Percentiles rank a stretch among this genome's conserved stretches.
Evolutionary conservation across 148 eudicot genomes (phyloP).

Genomic region (Arbutus unedo): DNA sequence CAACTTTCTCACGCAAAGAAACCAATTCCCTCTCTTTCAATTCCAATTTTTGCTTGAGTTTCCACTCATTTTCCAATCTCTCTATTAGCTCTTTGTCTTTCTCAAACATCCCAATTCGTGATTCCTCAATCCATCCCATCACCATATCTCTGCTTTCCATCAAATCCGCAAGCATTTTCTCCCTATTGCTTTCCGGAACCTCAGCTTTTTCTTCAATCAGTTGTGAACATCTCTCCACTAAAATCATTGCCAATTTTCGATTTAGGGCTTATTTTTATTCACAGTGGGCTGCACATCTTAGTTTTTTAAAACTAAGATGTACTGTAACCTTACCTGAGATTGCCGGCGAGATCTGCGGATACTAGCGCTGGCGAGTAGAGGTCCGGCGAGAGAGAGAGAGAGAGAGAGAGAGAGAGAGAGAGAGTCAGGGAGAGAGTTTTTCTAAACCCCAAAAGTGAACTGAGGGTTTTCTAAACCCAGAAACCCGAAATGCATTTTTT

Average conservation of each 20-base stretch:
- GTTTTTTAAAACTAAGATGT: no score
- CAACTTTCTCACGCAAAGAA: constrained; percentile 19
- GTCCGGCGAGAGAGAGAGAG: no score
- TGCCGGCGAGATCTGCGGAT: no score
- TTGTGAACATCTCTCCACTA: constrained; percentile 43
- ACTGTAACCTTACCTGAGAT: no score
- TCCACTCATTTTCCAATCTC: constrained; percentile 28
- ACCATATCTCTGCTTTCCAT: constrained; percentile 45
- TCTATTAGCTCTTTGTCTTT: constrained; percentile 48
- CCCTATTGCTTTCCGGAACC: constrained; percentile 37
- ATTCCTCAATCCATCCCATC: constrained; percentile 36
- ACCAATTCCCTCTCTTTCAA: constrained; percentile 38
- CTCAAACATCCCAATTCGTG: constrained; percentile 33
- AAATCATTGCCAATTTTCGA: constrained; percentile 49
- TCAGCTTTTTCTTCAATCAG: constrained; percentile 52
- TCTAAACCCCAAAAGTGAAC: no score
- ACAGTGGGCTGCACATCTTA: no score
- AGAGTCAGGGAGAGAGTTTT: no score
- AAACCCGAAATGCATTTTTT: no score
- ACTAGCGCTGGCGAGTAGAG: no score
- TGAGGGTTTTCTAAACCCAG: no score
- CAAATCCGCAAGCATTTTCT: constrained; percentile 46
- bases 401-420: no score
- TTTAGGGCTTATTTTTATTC: no score
- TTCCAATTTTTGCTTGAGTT: constrained; percentile 33